Evolutionary conservation across 179 eudicot genomes (phyloP), one percentile per base, ranked within the genome.

Genomic region (Spinacia oleracea): DNA sequence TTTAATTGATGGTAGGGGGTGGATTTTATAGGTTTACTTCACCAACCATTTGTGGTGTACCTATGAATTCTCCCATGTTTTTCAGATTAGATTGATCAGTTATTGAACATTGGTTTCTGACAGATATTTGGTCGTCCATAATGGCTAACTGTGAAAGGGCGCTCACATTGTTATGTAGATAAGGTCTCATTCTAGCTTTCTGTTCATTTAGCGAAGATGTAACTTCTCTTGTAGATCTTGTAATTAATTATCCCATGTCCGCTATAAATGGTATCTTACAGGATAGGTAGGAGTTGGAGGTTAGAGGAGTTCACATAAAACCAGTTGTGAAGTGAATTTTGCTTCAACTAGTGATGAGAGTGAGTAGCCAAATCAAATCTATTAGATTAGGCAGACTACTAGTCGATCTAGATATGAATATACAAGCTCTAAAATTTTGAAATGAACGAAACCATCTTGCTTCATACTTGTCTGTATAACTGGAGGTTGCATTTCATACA

Each of bases 121-220:
- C 89, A 95, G 98, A 74, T 95, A 70, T 87, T 93, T 83, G 96
- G 98, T 53, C 98, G 98, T 73, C 98, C 98, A 78, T 97, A 89
- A 64, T 93, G 98, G 96, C 97, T 95, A 72, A 95, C 98, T 7
- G 92, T 93, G 67, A 91, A 73, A 84, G 85, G 97, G 81, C 91
- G 98, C 68, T 95, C 98, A n/a, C 98, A 91, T 15, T 80, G 80
- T 21, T 95, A 93, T 72, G 93, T 95, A 53, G 83, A 87, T 66
- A 93, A 84, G 97, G 98, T 86, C 55, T 31, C 21, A 42, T 66
- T 25, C 70, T 43, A 7, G 43, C 48, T 31, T 51, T 31, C 20
- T 38, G 9, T 59, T 67, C 34, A 66, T 35, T 50, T 29, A 46
- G 5, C 56, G 1, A 43, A 20, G 25, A 10, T 31, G 12, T 51